Evolutionary conservation across 441 rosid genomes (phyloP), one percentile per base, ranked within the genome.

Genomic region (Dalechampia spathulata): DNA sequence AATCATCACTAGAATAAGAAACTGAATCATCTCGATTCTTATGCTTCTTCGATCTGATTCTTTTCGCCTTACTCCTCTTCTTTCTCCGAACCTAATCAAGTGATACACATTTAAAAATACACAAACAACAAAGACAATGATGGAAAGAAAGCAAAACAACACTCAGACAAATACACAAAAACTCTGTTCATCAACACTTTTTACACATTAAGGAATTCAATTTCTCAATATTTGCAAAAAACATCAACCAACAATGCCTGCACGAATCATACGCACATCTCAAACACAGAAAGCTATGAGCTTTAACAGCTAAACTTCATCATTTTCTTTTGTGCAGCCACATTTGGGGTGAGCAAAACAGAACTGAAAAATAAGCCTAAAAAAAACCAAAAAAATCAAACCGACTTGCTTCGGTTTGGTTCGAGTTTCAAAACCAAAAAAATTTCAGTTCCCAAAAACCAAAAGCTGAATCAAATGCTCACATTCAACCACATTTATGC

Each of bases 11-110:
- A 20, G 88, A 69, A 63, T 63, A 70, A 48, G 74, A 66, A 50
- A 53, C 71, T 20, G 76, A 72, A 75, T 70, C 78, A 50, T 65
- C 71, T 34, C 54, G 51, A 39, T 34, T 61, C 40, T 67, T 73
- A 60, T 67, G 65, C 82, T 80, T 87, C 75, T 75, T 83, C 6
- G 70, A 63, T 68, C 72, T 83, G 44, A 15, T 45, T 57, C 71
- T 74, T 70, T 57, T 82, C 55, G 37, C 65, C 70, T 79, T 79
- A 46, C 64, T 73, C 68, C 55, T 85, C 83, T 71, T 81, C 78
- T 65, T 75, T 27, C 59, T 64, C 16, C 58, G 73, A 61, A 62
- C 76, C 93, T 82, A 71, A 58, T 72, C 28, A 53, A 32, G 21
- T 57, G 32, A 43, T 10, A 56, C 19, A 54, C 39, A 38, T 36